Evolutionary conservation across 495 filamentous ascomycete species (phyloP), one percentile per base, ranked within the genome.

Genomic region (Tetracladium marchalianum): DNA sequence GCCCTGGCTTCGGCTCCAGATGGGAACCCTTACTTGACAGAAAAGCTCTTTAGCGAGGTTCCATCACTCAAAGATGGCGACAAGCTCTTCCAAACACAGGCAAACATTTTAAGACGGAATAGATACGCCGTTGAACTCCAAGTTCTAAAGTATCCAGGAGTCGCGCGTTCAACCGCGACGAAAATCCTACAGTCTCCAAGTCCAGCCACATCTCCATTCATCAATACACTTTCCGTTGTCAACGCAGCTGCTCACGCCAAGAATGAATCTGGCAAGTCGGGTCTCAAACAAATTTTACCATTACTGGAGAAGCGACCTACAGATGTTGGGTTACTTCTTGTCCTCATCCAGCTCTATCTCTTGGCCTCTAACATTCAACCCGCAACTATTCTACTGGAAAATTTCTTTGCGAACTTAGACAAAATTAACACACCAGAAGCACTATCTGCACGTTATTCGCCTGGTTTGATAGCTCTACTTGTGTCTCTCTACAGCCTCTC

Each of bases 311-410:
- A 77, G 44, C 72, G 84, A 17, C 87, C 89, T 0, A 78, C 77
- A 49, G 90, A 99, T 57, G 66, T 96, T 24, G 93, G 92, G 7
- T 70, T 97, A 2, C 68, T 87, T 8, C 68, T 97, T 35, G 90
- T 86, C 11, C 77, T 87, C 13, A 76, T 90, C 6, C 89, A 97
- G 59, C 76, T 96, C 33, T 90, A 93, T 55, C 68, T 95, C 12
- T 69, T 76, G 36, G 73, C 69, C 33, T 77, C 83, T 27, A 95
- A 95, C 59, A 77, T 79, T 41, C 80, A 73, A 15, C 79, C 82
- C 4, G 92, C 93, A 1, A 80, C 88, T 44, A 70, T 67, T 36
- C 72, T 87, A 5, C 67, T 99, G 13, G 86, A 94, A 55, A 66
- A 72, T 11, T 84, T 87, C 52, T 70, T 94, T 34, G 76, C 72